Conservation (phyloP, 164 flowering plant genomes). For the Echeveria elegans region DNA sequence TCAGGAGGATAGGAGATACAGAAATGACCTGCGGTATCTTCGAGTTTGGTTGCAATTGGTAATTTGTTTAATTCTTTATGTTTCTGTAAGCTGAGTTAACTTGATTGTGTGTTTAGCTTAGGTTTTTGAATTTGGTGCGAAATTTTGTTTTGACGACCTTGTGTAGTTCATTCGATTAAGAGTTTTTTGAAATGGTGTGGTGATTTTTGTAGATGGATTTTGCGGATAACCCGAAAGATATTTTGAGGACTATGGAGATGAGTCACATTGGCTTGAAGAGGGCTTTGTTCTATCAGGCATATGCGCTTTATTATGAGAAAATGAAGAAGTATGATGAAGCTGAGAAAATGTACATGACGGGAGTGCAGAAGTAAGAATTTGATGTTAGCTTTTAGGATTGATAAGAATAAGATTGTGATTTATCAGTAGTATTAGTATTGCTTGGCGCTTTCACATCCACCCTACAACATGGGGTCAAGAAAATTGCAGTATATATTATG, state of each 20-base stretch:
- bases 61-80: slow-evolving; percentile 14
- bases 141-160: too few relatives aligned
- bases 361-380: slow-evolving; percentile 67
- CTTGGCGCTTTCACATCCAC: too few relatives aligned
- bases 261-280: slow-evolving; percentile 54
- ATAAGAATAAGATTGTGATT: not conserved
- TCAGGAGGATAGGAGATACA: slow-evolving; percentile 51
- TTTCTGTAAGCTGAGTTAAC: not conserved
- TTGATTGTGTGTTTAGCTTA: not conserved
- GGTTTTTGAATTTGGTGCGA: not conserved
- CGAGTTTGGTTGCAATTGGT: slow-evolving; percentile 95
- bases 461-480: not conserved
- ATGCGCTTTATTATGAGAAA: slow-evolving; percentile 84
- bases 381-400: not conserved
- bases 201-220: slow-evolving; percentile 66
- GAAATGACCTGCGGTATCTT: slow-evolving; percentile 68
- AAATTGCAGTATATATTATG: not conserved
- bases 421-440: not conserved
- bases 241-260: slow-evolving; percentile 60
- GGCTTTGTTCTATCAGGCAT: slow-evolving; percentile 82
- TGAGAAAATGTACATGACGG: slow-evolving; percentile 73
- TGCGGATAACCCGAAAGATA: slow-evolving; percentile 62
- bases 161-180: too few relatives aligned
- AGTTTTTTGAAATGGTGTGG: not conserved
- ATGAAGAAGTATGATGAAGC: slow-evolving; percentile 74